Evolutionary conservation across 345 rosid species (phyloP), one percentile per base, ranked within the genome.

Genomic region (Arabis hirsuta): DNA sequence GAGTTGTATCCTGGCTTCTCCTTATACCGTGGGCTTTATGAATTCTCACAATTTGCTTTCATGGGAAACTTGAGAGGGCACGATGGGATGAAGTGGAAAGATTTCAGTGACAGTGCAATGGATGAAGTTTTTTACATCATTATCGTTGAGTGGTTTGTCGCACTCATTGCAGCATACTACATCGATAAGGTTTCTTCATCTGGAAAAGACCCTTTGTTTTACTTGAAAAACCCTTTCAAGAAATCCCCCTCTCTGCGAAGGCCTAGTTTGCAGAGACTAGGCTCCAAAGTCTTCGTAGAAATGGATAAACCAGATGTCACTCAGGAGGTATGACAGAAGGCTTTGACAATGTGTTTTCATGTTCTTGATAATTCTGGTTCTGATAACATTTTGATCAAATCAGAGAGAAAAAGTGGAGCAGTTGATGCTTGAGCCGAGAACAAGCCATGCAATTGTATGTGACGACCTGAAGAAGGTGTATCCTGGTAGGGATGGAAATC

Each of bases 1-100:
- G 97, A 95, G 87, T 69, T 95, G 62, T 91, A 80, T 81, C 99
- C 98, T 58, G 96, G 97, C 53, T 95, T 95, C 67, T 69, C 98
- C 31, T 66, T 95, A 12, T 91, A 84, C 64, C 99, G 98, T 51
- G 99, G 99, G 9, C 65, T 95, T 45, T 95, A 95, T 38, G 97
- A 95, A 73, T 87, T 91, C 12, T 72, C 87, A 3, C 85, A 85
- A 51, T 90, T 83, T 73, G 53, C 98, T 56, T 82, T 86, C 43
- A 59, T 1, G 1, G 98, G 89, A 39, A 71, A 77, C 81, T 72
- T 64, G 68, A 80, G 84, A 82, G 94, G 90, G n/a, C 81, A 67
- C 31, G 62, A 77, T 76, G 98, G 99, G 67, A 95, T 95, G 96
- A 81, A 43, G 46, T 95, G 98, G 98, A 36, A 69, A 42, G 72